Conservation (phyloP, 495 filamentous ascomycete species). For the Podospora pseudopauciseta region DNA sequence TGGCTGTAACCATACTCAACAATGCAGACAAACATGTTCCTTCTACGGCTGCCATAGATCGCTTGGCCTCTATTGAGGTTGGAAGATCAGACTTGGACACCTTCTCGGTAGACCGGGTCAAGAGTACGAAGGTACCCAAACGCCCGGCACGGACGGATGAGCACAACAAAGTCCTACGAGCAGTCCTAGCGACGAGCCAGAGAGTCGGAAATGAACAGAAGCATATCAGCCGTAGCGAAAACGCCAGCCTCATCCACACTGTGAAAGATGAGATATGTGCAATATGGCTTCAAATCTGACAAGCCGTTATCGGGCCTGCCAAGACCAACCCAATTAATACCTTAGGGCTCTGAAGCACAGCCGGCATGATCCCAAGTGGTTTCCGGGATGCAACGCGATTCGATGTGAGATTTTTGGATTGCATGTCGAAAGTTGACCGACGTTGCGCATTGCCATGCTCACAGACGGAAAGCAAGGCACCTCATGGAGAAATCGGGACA, state of each 20-base stretch:
- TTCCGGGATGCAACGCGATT: constrained; percentile 9
- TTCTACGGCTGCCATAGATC: background rate
- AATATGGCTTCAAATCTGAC: background rate
- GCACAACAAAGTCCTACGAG: background rate
- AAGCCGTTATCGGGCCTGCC: background rate
- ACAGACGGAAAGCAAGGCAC: background rate
- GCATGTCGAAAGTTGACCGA: background rate
- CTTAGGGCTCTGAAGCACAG: background rate
- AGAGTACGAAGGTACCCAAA: background rate
- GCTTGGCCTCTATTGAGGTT: background rate
- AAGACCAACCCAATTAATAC: background rate
- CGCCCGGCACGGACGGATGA: background rate
- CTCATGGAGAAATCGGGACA: background rate
- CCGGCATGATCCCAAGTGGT: background rate
- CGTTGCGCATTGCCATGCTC: background rate
- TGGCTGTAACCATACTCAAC: background rate
- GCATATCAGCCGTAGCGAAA: background rate
- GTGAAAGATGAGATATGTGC: background rate
- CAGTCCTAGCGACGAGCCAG: background rate
- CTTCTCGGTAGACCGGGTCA: background rate
- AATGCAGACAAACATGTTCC: background rate
- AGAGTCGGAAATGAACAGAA: background rate
- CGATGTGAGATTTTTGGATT: background rate
- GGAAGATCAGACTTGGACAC: background rate
- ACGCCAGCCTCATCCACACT: background rate